These are phyloP conservation scores for Crataegus laevigata DNA, from an alignment of 306 rosid species.

Conservation along the genomic window DNA sequence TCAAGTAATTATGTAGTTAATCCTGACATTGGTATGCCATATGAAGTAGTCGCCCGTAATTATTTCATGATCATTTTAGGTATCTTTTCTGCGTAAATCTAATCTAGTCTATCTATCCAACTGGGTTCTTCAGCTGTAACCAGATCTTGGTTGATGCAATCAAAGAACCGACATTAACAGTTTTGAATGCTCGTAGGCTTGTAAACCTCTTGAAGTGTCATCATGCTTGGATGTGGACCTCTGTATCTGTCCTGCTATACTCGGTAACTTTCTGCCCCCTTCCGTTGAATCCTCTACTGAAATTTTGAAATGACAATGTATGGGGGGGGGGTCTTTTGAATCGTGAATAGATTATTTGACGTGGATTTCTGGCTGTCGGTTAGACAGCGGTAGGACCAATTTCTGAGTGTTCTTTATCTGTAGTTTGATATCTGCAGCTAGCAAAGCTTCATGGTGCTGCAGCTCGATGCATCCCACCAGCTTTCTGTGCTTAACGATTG, in stretches of 20 bases:
- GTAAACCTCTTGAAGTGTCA: neutral
- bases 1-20: neutral
- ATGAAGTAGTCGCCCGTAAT: neutral
- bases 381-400: neutral
- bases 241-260: neutral
- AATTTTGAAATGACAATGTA: neutral
- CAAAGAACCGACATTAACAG: neutral
- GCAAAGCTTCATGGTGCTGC: neutral
- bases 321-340: neutral
- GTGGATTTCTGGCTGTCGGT: neutral
- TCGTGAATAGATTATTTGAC: neutral
- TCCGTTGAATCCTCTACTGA: neutral
- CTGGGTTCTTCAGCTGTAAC: neutral
- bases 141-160: neutral
- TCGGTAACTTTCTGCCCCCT: neutral
- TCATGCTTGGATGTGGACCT: neutral
- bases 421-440: neutral
- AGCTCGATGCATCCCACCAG: neutral
- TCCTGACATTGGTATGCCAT: neutral
- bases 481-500: neutral
- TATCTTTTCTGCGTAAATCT: neutral
- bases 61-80: neutral
- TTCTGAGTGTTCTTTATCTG: neutral
- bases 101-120: neutral
- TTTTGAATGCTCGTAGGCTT: neutral